Evolutionary conservation across 2,329 filamentous ascomycete genomes (phyloP).

Genomic region (Cladosporium sp.): DNA sequence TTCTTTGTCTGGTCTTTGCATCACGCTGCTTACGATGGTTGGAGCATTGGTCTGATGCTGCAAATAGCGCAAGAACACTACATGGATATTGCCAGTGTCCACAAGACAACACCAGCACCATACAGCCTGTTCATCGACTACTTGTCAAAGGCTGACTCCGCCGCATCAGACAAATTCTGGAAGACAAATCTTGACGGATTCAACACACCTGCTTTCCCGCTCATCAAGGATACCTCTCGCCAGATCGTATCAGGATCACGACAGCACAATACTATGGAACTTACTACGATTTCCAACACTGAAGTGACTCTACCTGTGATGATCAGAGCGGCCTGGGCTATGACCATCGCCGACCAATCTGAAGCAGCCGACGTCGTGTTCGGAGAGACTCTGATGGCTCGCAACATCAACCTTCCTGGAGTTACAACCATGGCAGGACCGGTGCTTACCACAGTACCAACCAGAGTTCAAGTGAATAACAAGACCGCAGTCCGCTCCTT

Average conservation of each 20-base stretch:
- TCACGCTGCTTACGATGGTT: slow-evolving; percentile 13
- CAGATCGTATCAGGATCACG: not conserved
- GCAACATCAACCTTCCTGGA: slow-evolving; percentile 11
- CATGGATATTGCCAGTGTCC: not conserved
- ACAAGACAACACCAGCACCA: not conserved
- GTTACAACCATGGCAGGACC: slow-evolving; percentile 26
- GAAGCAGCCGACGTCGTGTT: slow-evolving; percentile 7
- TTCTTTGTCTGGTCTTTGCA: slow-evolving; percentile 16
- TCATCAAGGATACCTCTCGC: slow-evolving; percentile 7
- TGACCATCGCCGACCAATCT: slow-evolving; percentile 14
- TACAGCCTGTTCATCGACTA: slow-evolving; percentile 16
- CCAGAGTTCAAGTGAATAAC: slow-evolving; percentile 24
- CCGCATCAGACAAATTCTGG: slow-evolving; percentile 9
- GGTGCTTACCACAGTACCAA: slow-evolving; percentile 42
- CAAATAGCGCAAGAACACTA: slow-evolving; percentile 11
- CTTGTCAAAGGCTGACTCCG: not conserved
- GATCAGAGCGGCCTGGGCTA: slow-evolving; percentile 15
- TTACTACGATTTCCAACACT: slow-evolving; percentile 2
- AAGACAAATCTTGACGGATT: slow-evolving; percentile 10
- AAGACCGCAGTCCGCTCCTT: not conserved
- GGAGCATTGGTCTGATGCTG: slow-evolving; percentile 13
- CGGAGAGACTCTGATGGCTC: slow-evolving; percentile 15
- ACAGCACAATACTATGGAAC: slow-evolving; percentile 8
- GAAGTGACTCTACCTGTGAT: slow-evolving; percentile 12
- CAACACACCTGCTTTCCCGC: slow-evolving; percentile 16